Percentiles rank a stretch among this genome's conserved stretches.
Evolutionary conservation across 1,284 basidiomycete genomes (phyloP).

Genomic region (Peniophora sp.): DNA sequence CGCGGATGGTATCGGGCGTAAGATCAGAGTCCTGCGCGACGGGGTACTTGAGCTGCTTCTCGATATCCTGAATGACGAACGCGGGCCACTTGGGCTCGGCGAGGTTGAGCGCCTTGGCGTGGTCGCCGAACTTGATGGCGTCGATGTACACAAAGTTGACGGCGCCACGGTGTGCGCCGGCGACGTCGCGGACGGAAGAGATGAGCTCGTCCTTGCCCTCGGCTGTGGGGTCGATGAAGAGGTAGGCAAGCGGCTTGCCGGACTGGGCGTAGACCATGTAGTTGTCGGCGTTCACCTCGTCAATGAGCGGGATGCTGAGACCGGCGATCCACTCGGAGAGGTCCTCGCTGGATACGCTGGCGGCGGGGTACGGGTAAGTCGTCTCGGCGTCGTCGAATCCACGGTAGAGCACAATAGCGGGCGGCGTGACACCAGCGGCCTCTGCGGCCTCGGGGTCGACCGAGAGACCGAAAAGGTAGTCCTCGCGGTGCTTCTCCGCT

Average conservation of each 20-base stretch:
- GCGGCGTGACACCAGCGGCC: slow-evolving; percentile 68
- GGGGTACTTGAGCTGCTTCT: slow-evolving; percentile 86
- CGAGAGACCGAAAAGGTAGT: slow-evolving; percentile 83
- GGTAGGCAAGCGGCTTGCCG: slow-evolving; percentile 86
- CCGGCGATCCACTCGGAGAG: slow-evolving; percentile 76
- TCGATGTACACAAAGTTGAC: slow-evolving; percentile 99
- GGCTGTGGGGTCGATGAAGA: slow-evolving; percentile 84
- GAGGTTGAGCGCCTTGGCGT: slow-evolving; percentile 93
- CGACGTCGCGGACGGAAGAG: slow-evolving; percentile 68
- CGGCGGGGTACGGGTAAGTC: slow-evolving; percentile 63
- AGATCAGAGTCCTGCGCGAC: slow-evolving; percentile 63
- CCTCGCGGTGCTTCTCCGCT: slow-evolving; percentile 67
- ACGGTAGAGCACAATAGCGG: slow-evolving; percentile 90
- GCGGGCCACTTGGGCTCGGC: slow-evolving; percentile 81
- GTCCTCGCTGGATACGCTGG: slow-evolving; percentile 49
- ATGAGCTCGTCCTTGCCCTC: slow-evolving; percentile 63
- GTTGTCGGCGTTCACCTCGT: slow-evolving; percentile 93
- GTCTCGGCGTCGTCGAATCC: slow-evolving; percentile 82
- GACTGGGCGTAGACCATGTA: slow-evolving; percentile 82
- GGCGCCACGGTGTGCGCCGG: slow-evolving; percentile 77
- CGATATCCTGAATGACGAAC: slow-evolving; percentile 89
- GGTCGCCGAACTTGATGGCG: slow-evolving; percentile 89
- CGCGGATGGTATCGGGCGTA: slow-evolving; percentile 46
- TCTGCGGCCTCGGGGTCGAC: slow-evolving; percentile 65
- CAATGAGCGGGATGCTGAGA: slow-evolving; percentile 84